Conservation (phyloP, 2,329 filamentous ascomycete species). For the Fusarium bactridioides region DNA sequence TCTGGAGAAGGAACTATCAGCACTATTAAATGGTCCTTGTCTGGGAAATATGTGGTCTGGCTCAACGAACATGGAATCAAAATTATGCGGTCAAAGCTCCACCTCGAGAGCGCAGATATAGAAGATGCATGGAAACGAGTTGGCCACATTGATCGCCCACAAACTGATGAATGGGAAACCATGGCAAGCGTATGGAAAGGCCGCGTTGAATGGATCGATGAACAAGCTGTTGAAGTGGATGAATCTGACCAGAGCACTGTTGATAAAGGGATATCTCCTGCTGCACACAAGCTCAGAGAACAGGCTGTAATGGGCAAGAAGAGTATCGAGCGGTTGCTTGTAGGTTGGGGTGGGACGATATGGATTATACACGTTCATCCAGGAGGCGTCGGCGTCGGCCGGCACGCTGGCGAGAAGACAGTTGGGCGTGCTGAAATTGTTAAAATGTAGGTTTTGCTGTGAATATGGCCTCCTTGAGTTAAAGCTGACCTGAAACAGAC, state of each 20-base stretch:
- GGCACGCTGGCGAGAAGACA: conserved; percentile 72
- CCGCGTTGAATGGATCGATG: conserved; percentile 91
- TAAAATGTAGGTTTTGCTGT: conserved; percentile 76
- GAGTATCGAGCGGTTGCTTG: conserved; percentile 78
- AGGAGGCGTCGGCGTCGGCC: conserved; percentile 71
- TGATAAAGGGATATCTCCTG: conserved; percentile 52
- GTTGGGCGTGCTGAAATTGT: conserved; percentile 87
- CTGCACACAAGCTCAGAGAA: conserved; percentile 57
- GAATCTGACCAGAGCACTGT: conserved; percentile 57
- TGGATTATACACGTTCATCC: conserved; percentile 95
- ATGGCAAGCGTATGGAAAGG: conserved; percentile 98
- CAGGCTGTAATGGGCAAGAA: conserved; percentile 58
- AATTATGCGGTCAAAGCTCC: conserved; percentile 90
- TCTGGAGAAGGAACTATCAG: conserved; percentile 91
- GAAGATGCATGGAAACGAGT: conserved; percentile 95
- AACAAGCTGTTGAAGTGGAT: conserved; percentile 77
- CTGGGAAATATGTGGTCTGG: conserved; percentile 93
- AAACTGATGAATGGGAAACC: conserved; percentile 88
- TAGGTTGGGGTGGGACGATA: conserved; percentile 95
- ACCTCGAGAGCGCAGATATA: conserved; percentile 76
- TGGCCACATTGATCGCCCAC: conserved; percentile 88
- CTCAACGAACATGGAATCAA: conserved; percentile 97
- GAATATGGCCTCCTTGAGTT: conserved; percentile 64
- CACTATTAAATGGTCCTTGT: conserved; percentile 92
- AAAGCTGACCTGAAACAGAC: conserved; percentile 59